These are phyloP conservation scores for Prunus yedoensis DNA, from an alignment of 331 rosid species.

Conservation along the genomic window DNA sequence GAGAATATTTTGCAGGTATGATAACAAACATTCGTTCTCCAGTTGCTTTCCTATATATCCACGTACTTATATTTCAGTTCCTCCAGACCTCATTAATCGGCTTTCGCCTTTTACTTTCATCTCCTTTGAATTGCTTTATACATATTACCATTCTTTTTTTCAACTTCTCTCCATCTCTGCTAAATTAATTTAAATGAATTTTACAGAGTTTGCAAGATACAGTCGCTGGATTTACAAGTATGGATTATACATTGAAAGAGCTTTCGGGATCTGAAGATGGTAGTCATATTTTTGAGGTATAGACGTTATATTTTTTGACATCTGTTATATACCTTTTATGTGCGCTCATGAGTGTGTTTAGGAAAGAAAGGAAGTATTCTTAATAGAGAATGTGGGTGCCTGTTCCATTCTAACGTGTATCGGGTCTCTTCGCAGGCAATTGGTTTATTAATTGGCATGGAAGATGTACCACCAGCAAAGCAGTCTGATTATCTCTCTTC, in stretches of 20 bases:
- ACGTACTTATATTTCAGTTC: neutral
- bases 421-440: constrained; percentile 65
- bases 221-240: constrained; percentile 65
- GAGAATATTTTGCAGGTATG: constrained; percentile 89
- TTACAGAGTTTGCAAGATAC: constrained; percentile 75
- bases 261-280: constrained; percentile 85
- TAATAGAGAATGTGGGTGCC: constrained; percentile 13
- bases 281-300: constrained; percentile 95
- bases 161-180: neutral
- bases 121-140: neutral
- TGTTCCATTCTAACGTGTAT: constrained; percentile 20
- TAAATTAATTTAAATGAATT: constrained; percentile 11
- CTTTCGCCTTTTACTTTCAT: constrained; percentile 6
- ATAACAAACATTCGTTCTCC: constrained; percentile 12
- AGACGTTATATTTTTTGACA: neutral
- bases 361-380: neutral
- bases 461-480: constrained; percentile 75
- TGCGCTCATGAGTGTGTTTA: constrained; percentile 12
- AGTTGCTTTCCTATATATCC: constrained; percentile 13
- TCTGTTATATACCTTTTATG: neutral
- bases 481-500: constrained; percentile 91
- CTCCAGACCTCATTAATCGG: neutral
- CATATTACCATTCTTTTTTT: constrained; percentile 13
- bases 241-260: constrained; percentile 55
- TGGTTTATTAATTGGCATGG: constrained; percentile 93